A percentile compares a stretch with the other conserved stretches of the same genome.
Evolutionary conservation across 768 basidiomycete species (phyloP).

Genomic region (Naganishia friedmannii): DNA sequence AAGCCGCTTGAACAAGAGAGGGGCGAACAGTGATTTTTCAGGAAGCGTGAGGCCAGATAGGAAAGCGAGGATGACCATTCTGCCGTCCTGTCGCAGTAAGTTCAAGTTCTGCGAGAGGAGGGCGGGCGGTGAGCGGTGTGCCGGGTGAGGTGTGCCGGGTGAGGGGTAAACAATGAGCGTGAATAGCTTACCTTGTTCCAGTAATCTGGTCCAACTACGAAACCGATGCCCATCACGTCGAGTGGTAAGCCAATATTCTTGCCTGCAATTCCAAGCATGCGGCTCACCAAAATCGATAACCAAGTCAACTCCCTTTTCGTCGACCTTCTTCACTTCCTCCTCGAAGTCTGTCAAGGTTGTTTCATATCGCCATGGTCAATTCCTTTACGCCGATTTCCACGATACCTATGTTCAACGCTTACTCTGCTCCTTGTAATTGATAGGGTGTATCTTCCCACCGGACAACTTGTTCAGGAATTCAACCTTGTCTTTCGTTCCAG

Average conservation of each 20-base stretch:
- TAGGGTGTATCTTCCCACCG: constrained; percentile 56
- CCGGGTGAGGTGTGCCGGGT: no score
- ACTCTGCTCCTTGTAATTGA: constrained; percentile 71
- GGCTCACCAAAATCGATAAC: constrained; percentile 66
- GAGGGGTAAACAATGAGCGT: neutral
- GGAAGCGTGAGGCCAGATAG: constrained; percentile 45
- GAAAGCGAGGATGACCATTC: constrained; percentile 48
- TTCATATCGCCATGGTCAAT: neutral
- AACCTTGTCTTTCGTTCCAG: constrained; percentile 78
- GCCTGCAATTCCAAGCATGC: neutral
- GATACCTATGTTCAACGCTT: constrained; percentile 24
- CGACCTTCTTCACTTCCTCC: constrained; percentile 63
- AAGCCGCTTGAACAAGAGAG: constrained; percentile 77
- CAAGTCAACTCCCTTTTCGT: constrained; percentile 71
- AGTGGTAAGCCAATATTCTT: neutral
- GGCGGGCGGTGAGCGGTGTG: neutral
- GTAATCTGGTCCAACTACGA: constrained; percentile 43
- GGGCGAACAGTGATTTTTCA: constrained; percentile 56
- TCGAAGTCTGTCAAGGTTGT: constrained; percentile 61
- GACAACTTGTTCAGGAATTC: constrained; percentile 59
- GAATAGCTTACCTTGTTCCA: constrained; percentile 33
- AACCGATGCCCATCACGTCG: neutral
- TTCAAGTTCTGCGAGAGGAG: constrained; percentile 38
- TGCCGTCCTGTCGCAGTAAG: constrained; percentile 45
- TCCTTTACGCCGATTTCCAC: neutral